A percentile compares a stretch with the other conserved stretches of the same genome.
Evolutionary conservation across 768 basidiomycete species (phyloP).

Genomic region (Mycena latifolia): DNA sequence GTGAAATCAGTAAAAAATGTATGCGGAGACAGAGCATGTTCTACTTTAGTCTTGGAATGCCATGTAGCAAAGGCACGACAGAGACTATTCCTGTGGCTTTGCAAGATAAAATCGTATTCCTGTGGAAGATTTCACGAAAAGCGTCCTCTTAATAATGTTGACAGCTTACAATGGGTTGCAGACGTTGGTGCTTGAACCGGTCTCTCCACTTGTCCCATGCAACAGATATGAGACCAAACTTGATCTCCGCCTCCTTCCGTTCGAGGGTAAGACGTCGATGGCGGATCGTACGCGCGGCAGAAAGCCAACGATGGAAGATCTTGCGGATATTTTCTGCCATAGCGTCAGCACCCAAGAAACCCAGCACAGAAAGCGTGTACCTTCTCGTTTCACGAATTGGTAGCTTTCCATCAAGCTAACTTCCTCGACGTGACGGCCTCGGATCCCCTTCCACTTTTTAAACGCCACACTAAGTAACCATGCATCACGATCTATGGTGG

Average conservation of each 20-base stretch:
- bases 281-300: constrained; percentile 68
- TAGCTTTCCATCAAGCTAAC: constrained; percentile 88
- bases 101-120: constrained; percentile 72
- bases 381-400: constrained; percentile 84
- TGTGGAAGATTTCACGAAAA: constrained; percentile 39
- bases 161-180: constrained; percentile 72
- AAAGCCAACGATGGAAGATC: constrained; percentile 79
- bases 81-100: constrained; percentile 69
- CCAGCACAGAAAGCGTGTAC: constrained; percentile 48
- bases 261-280: constrained; percentile 71
- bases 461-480: constrained; percentile 62
- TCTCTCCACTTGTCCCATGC: constrained; percentile 89
- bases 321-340: constrained; percentile 72
- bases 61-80: constrained; percentile 80
- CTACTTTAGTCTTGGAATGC: constrained; percentile 81
- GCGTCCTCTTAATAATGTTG: not conserved
- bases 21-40: not conserved
- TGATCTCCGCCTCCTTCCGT: constrained; percentile 73
- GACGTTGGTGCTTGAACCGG: constrained; percentile 70
- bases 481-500: constrained; percentile 35
- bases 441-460: constrained; percentile 75
- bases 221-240: constrained; percentile 59
- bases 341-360: constrained; percentile 11
- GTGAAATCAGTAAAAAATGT: constrained; percentile 8
- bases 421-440: constrained; percentile 75